A percentile compares a stretch with the other conserved stretches of the same genome.
These are phyloP conservation scores for Aspergillus fumigatiaffinis DNA, from an alignment of 2,329 filamentous ascomycete species.

Conservation along the genomic window DNA sequence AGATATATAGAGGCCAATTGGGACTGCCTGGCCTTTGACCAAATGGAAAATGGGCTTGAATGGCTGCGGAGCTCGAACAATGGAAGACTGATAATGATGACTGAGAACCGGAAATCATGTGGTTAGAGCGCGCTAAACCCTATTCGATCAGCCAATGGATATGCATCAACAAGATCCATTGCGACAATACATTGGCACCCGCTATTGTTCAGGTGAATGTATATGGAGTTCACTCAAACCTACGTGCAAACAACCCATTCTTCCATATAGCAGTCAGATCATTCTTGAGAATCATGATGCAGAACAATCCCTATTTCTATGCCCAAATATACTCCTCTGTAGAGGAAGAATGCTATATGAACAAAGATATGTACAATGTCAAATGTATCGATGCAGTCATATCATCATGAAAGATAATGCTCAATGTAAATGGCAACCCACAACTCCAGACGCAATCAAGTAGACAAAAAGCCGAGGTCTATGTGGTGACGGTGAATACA, in stretches of 20 bases:
- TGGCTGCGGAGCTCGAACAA: background rate
- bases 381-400: background rate
- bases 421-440: background rate
- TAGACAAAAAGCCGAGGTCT: background rate
- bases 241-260: no score
- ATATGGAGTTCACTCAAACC: background rate
- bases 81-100: slow-evolving; percentile 2
- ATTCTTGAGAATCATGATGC: background rate
- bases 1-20: background rate
- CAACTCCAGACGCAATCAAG: background rate
- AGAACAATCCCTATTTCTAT: background rate
- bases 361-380: background rate
- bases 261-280: no score
- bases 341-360: background rate
- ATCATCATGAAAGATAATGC: background rate
- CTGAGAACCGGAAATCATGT: background rate
- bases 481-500: slow-evolving; percentile 1
- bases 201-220: background rate
- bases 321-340: background rate
- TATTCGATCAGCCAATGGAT: background rate
- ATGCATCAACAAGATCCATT: background rate
- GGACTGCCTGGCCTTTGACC: background rate
- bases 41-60: background rate
- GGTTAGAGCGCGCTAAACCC: background rate
- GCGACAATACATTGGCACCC: background rate